Conservation (phyloP, 352 stramenopile genomes). For the Plasmopara muralis region DNA sequence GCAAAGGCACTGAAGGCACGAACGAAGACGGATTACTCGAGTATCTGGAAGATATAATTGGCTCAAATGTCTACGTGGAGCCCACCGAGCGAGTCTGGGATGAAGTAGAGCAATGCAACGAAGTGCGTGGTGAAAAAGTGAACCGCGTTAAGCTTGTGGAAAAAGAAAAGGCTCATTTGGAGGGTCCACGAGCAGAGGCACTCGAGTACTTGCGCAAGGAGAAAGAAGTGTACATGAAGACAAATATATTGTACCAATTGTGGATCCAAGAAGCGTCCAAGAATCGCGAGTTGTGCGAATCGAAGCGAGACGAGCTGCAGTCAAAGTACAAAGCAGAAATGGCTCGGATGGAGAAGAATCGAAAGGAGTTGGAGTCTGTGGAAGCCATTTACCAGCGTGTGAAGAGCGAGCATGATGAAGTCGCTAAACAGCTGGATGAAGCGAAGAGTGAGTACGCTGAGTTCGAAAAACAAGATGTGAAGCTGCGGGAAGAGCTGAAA, state of each 20-base stretch:
- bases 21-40: slow-evolving; percentile 98
- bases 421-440: slow-evolving; percentile 81
- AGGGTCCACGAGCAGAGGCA: slow-evolving; percentile 92
- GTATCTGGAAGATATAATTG: slow-evolving; percentile 99
- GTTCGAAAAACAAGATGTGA: slow-evolving; percentile 97
- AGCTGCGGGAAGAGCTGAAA: slow-evolving; percentile 96
- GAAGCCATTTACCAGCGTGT: slow-evolving; percentile 73
- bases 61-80: slow-evolving; percentile 96
- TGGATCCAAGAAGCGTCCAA: slow-evolving; percentile 77
- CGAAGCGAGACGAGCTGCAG: slow-evolving; percentile 56
- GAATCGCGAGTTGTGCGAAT: slow-evolving; percentile 67
- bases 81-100: slow-evolving; percentile 90
- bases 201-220: slow-evolving; percentile 93
- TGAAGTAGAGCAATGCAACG: slow-evolving; percentile 91
- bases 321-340: slow-evolving; percentile 67
- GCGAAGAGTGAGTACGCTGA: slow-evolving; percentile 91
- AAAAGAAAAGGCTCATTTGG: slow-evolving; percentile 94
- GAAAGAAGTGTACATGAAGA: slow-evolving; percentile 93
- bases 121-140: slow-evolving; percentile 90
- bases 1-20: slow-evolving; percentile 89
- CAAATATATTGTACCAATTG: slow-evolving; percentile 96
- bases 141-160: slow-evolving; percentile 98
- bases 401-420: slow-evolving; percentile 78
- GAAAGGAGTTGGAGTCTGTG: slow-evolving; percentile 74
- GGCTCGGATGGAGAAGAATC: slow-evolving; percentile 74